Evolutionary conservation across 306 rosid genomes (phyloP).

Genomic region (Vigna nakashimae): DNA sequence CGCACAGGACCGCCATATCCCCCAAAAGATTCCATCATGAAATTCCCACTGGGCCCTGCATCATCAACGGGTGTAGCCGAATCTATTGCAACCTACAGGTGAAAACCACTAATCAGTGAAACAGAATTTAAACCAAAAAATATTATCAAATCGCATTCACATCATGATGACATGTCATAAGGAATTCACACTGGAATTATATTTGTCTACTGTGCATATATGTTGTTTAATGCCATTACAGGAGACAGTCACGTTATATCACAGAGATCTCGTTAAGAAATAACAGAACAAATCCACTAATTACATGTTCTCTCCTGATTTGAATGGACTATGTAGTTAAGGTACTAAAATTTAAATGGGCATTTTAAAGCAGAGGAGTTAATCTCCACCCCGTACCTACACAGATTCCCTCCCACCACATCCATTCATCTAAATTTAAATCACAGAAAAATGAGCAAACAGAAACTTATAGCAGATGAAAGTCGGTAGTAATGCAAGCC

Average conservation of each 20-base stretch:
- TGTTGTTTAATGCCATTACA: background rate
- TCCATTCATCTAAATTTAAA: background rate
- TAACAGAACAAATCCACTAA: slow-evolving; percentile 18
- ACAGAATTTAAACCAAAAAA: slow-evolving; percentile 12
- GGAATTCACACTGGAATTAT: slow-evolving; percentile 24
- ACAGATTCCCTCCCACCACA: slow-evolving; percentile 31
- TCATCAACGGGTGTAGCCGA: slow-evolving; percentile 94
- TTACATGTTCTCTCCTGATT: slow-evolving; percentile 14
- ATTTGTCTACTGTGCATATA: background rate
- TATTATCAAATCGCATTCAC: slow-evolving; percentile 6
- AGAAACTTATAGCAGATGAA: background rate
- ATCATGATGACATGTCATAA: slow-evolving; percentile 23
- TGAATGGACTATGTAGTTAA: slow-evolving; percentile 10
- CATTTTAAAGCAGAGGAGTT: slow-evolving; percentile 1
- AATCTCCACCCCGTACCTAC: background rate
- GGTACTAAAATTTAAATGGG: slow-evolving; percentile 6
- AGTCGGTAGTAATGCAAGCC: background rate
- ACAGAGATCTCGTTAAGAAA: background rate
- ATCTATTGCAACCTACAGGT: slow-evolving; percentile 68
- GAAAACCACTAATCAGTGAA: slow-evolving; percentile 28
- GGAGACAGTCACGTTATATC: slow-evolving; percentile 1
- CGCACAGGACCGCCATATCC: slow-evolving; percentile 90
- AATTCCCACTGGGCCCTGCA: slow-evolving; percentile 74
- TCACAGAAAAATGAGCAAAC: background rate
- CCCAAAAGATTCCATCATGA: slow-evolving; percentile 70